These are phyloP conservation scores for Xylariomycetidae sp. DNA, from an alignment of 2,329 filamentous ascomycete genomes.

Conservation along the genomic window DNA sequence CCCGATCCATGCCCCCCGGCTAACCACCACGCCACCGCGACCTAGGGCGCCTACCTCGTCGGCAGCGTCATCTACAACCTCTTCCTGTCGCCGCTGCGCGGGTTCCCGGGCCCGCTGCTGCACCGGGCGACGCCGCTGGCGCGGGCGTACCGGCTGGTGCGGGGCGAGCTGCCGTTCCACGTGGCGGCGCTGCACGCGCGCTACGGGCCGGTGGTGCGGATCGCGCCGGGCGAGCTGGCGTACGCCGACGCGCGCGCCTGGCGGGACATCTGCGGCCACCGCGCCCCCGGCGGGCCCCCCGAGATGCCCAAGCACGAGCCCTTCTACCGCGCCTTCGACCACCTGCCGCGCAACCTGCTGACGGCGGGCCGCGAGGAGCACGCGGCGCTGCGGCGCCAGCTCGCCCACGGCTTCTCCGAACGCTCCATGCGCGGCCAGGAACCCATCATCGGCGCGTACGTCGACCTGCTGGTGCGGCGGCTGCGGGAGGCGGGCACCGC, in stretches of 20 bases:
- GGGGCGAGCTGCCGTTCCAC: conserved; percentile 19
- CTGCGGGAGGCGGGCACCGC: conserved; percentile 20
- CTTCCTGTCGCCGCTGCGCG: conserved; percentile 22
- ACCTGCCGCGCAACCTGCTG: conserved; percentile 25
- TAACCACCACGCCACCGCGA: background rate
- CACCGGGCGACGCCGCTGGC: conserved; percentile 19
- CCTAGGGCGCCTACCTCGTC: conserved; percentile 14
- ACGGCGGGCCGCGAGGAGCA: conserved; percentile 28
- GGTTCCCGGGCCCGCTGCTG: conserved; percentile 23
- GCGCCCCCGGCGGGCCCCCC: conserved; percentile 15
- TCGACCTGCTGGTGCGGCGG: conserved; percentile 28
- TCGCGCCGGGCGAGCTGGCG: conserved; percentile 35
- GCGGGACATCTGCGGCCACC: conserved; percentile 36
- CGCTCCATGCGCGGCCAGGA: conserved; percentile 35
- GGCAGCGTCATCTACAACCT: conserved; percentile 20
- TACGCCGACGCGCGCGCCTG: conserved; percentile 33
- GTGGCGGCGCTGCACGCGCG: conserved; percentile 25
- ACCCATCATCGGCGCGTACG: conserved; percentile 31
- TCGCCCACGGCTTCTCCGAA: conserved; percentile 35
- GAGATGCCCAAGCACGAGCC: conserved; percentile 26
- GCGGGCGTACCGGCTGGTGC: conserved; percentile 15
- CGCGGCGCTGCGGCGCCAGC: conserved; percentile 25
- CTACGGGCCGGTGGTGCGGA: conserved; percentile 36
- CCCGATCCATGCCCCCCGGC: too few relatives aligned
- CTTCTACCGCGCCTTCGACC: conserved; percentile 21